These are phyloP conservation scores for Solanum chacoense DNA, from an alignment of 305 asterid genomes.

Conservation along the genomic window DNA sequence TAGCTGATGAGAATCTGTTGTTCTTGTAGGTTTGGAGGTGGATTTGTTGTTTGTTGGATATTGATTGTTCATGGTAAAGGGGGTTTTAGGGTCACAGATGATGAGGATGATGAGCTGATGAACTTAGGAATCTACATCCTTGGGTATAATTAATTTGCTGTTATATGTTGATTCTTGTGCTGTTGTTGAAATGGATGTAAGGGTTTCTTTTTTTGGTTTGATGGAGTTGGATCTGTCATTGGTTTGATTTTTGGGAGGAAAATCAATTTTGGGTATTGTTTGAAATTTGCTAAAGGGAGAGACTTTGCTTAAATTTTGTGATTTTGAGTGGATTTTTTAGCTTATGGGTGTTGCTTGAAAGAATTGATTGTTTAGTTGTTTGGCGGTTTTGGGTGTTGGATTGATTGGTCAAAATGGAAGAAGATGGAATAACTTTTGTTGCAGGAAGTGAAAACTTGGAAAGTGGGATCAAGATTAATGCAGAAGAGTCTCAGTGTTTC, in stretches of 20 bases:
- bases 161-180: background rate
- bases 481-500: conserved; percentile 29
- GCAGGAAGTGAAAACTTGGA: background rate
- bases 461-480: background rate
- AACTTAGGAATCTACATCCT: background rate
- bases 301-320: background rate
- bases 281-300: background rate
- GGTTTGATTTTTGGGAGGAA: background rate
- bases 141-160: background rate
- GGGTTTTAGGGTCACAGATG: background rate
- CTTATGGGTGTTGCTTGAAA: background rate
- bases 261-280: background rate
- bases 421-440: background rate
- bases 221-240: background rate
- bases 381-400: background rate
- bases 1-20: background rate
- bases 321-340: background rate
- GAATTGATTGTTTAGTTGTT: background rate
- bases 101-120: background rate
- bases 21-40: background rate
- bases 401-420: conserved; percentile 7
- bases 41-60: background rate
- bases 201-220: background rate
- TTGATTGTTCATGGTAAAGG: background rate
- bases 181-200: background rate